Evolutionary conservation across 2,329 filamentous ascomycete species (phyloP), one percentile per base, ranked within the genome.

Genomic region (Stemphylium lycopersici): DNA sequence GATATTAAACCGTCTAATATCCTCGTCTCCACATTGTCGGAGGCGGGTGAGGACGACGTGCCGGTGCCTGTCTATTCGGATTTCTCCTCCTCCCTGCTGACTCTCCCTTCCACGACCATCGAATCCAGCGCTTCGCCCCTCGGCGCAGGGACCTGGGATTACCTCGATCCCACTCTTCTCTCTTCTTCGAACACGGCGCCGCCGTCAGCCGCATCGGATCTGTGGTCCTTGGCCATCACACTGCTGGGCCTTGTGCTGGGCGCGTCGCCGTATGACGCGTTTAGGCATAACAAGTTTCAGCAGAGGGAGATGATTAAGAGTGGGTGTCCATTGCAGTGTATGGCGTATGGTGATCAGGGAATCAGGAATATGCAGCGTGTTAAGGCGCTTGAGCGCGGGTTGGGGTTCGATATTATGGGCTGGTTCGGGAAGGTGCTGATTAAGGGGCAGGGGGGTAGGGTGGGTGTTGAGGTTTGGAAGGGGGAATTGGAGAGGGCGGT

Each of bases 1-100:
- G 79, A 81, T 52, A 76, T 81, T 66, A 81, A 81, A 63, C 78
- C 79, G 1, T 72, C 72, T 2, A 81, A 81, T 62, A 73, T 81
- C 39, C 71, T 81, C 32, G 62, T 79, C 45, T 63, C 59, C 59
- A 48, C 56, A 2, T 18, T 80, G 69, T 81, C n/a, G n/a, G n/a
- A n/a, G n/a, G n/a, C n/a, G n/a, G n/a, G n/a, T n/a, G n/a, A n/a
- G n/a, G n/a, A n/a, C 13, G 32, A 48, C 16, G 24, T 34, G 15
- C 59, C 63, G 1, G 32, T 55, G 32, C 68, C 72, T 51, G 71
- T 74, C 26, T 79, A 71, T 59, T 74, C 78, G 13, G 79, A 80
- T 63, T 80, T 80, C 62, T 79, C 77, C 3, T 74, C 78, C 10
- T 72, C 77, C 20, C 61, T 67, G 22, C 55, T 69, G 6, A 32